Base-by-base conservation (phyloP, 305 asterid species). In the Fraxinus velutina region DNA sequence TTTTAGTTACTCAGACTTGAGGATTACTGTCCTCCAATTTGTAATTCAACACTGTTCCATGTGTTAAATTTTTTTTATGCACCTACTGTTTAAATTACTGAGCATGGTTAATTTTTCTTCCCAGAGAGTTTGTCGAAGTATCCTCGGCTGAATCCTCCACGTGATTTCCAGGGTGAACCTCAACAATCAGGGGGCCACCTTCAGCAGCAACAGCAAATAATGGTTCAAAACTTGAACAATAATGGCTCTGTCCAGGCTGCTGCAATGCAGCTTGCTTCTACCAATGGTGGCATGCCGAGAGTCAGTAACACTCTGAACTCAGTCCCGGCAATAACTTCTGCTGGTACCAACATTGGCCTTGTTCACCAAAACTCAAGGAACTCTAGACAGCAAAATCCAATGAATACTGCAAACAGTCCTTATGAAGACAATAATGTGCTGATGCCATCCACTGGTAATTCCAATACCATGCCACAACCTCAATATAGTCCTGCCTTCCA, bases 391-490 rank as follows among this genome's bases (percentile, higher is more conserved):
- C 97, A 86, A 80, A 86, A 86, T 83, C 83, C 92, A 19, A 68
- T 84, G 79, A 75, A 87, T 73, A 70, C 84, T 79, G 83, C 88
- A 44, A 87, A 81, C 86, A 82, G 84, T 86, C 83, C 89, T 32
- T 91, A 90, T 47, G 91, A 86, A 74, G 90, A 88, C 37, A 86
- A 79, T 80, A 80, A 78, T 29, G 87, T 89, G 77, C 97, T 88
- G 83, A 89, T 92, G 90, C 91, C 92, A 33, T 92, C 95, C 60
- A 94, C 92, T 0, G 87, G 93, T 78, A 85, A 93, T 72, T 80
- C 94, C 78, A 86, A 44, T 84, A 74, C 72, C 62, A 83, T 88
- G 84, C 92, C 90, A 33, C 94, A 87, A 78, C 52, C 90, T 83
- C 94, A 90, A 81, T 88, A 86, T 74, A 81, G 90, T 44, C 91